A percentile compares a stretch with the other conserved stretches of the same genome.
Evolutionary conservation across 1,139 yeast genomes (phyloP).

Genomic region (Blastobotrys indianensis): DNA sequence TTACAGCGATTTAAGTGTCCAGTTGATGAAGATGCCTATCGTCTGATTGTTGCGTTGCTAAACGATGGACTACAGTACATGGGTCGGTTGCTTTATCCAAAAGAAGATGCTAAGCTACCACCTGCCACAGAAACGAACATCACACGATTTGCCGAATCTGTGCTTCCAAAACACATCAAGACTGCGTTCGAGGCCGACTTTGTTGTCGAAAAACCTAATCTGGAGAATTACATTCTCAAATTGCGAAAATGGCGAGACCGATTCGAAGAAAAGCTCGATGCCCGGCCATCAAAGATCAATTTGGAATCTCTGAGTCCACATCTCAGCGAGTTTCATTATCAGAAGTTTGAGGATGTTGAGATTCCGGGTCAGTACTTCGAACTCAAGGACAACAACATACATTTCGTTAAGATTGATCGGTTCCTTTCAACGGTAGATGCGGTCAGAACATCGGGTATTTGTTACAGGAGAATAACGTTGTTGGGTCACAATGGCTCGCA

Average conservation of each 20-base stretch:
- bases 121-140: slow-evolving; percentile 89
- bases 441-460: slow-evolving; percentile 87
- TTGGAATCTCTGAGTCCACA: slow-evolving; percentile 92
- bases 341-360: slow-evolving; percentile 94
- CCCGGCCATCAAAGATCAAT: slow-evolving; percentile 66
- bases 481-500: slow-evolving; percentile 91
- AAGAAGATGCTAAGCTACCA: slow-evolving; percentile 84
- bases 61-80: slow-evolving; percentile 92
- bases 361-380: slow-evolving; percentile 91
- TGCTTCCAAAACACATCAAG: slow-evolving; percentile 81
- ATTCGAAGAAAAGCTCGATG: slow-evolving; percentile 81
- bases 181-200: slow-evolving; percentile 91
- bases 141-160: slow-evolving; percentile 86
- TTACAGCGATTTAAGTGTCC: slow-evolving; percentile 90
- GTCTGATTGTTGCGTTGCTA: slow-evolving; percentile 83
- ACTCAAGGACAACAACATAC: slow-evolving; percentile 71
- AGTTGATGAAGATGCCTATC: slow-evolving; percentile 93
- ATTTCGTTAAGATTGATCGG: slow-evolving; percentile 87
- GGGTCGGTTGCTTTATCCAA: slow-evolving; percentile 71
- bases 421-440: slow-evolving; percentile 86
- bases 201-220: slow-evolving; percentile 79
- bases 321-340: slow-evolving; percentile 94
- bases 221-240: slow-evolving; percentile 78
- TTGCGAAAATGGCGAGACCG: slow-evolving; percentile 91
- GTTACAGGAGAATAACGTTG: slow-evolving; percentile 82